A percentile compares a stretch with the other conserved stretches of the same genome.
Evolutionary conservation across 192 early-diverging fungal species (phyloP).

Genomic region (Linnemannia elongata): DNA sequence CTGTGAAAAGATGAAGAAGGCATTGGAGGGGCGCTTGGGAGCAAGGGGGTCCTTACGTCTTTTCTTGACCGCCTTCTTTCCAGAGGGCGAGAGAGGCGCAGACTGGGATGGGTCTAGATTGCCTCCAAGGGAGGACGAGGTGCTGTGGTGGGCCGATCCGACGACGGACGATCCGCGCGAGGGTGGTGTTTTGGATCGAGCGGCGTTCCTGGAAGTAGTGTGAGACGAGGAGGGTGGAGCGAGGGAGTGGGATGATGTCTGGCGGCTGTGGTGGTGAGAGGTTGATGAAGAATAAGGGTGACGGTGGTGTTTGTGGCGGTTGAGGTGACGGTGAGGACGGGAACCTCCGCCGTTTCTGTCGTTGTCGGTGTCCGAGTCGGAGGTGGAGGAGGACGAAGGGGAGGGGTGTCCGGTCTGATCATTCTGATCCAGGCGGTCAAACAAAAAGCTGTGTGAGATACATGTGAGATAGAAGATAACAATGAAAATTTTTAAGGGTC

Average conservation of each 20-base stretch:
- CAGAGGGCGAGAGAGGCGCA: conserved; percentile 1
- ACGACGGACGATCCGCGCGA: conserved; percentile 31
- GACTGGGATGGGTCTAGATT: conserved; percentile 5
- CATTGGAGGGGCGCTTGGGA: conserved; percentile 56
- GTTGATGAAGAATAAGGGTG: neutral
- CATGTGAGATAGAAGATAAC: neutral
- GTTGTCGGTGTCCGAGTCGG: conserved; percentile 31
- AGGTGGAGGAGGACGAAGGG: conserved; percentile 22
- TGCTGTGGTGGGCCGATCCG: conserved; percentile 3
- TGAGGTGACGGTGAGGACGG: conserved; percentile 14
- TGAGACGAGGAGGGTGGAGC: conserved; percentile 6
- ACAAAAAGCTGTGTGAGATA: conserved; percentile 42
- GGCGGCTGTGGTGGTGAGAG: neutral
- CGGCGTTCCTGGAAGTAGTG: neutral
- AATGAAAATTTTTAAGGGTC: neutral
- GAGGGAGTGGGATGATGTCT: conserved; percentile 6
- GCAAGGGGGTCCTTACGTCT: conserved; percentile 59
- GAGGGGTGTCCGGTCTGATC: conserved; percentile 24
- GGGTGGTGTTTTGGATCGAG: conserved; percentile 36
- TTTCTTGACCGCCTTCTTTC: conserved; percentile 44
- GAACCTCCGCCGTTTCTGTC: conserved; percentile 19
- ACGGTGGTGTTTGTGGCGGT: conserved; percentile 24
- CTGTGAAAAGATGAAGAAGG: conserved; percentile 58
- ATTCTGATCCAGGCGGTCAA: conserved; percentile 49
- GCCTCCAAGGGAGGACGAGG: conserved; percentile 12